phyloP scores from a whole-genome alignment of 2,329 filamentous ascomycete species.

The Colletotrichum theobromicola region DNA sequence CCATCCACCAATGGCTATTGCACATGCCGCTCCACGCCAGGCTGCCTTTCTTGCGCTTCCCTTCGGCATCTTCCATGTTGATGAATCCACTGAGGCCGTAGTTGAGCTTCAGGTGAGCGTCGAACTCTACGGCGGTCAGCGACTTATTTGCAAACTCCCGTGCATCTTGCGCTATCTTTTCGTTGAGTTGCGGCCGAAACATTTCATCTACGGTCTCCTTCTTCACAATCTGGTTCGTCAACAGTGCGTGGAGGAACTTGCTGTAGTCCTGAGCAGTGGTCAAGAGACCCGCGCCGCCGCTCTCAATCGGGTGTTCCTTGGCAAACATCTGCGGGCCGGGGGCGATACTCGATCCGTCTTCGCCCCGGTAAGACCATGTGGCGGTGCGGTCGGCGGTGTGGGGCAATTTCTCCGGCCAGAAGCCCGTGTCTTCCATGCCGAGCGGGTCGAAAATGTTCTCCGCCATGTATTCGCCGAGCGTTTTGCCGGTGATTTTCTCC shows the following conservation, averaged over 20 bases:
- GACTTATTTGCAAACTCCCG: slow-evolving; percentile 23
- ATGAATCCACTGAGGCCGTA: slow-evolving; percentile 44
- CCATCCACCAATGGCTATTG: slow-evolving; percentile 49
- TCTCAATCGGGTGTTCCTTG: slow-evolving; percentile 38
- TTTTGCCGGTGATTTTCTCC: slow-evolving; percentile 40
- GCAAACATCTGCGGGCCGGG: slow-evolving; percentile 25
- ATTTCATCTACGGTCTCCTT: slow-evolving; percentile 36
- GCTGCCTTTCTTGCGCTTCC: slow-evolving; percentile 45
- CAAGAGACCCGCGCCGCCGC: slow-evolving; percentile 49
- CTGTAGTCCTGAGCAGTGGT: slow-evolving; percentile 46
- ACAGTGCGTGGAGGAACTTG: slow-evolving; percentile 36
- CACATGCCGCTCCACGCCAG: slow-evolving; percentile 49
- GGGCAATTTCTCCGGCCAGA: slow-evolving; percentile 35
- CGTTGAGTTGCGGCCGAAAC: slow-evolving; percentile 45
- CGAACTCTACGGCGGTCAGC: slow-evolving; percentile 40
- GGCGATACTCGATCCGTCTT: slow-evolving; percentile 24
- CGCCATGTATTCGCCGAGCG: slow-evolving; percentile 42
- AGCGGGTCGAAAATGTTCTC: slow-evolving; percentile 40
- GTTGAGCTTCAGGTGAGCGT: slow-evolving; percentile 33
- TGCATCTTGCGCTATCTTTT: slow-evolving; percentile 29
- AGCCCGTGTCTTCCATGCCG: slow-evolving; percentile 40
- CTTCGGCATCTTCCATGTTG: slow-evolving; percentile 41
- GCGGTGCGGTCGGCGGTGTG: slow-evolving; percentile 28
- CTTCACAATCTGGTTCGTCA: slow-evolving; percentile 35
- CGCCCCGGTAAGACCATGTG: slow-evolving; percentile 24